A percentile compares a stretch with the other conserved stretches of the same genome.
phyloP scores from a whole-genome alignment of 176 grass and related monocot genomes.

The Bolboschoenus planiculmis region DNA sequence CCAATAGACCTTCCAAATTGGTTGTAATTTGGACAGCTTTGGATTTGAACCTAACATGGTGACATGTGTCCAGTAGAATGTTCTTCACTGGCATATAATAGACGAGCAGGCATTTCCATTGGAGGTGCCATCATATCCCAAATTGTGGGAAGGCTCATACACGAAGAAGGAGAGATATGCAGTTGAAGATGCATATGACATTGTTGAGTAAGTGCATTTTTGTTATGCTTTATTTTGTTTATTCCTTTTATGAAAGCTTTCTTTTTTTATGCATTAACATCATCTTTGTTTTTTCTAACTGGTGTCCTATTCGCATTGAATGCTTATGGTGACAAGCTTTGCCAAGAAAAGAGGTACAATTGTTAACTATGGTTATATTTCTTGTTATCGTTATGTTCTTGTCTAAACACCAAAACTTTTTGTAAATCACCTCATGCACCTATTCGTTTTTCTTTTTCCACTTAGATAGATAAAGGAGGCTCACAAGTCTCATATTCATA shows the following conservation, averaged over 20 bases:
- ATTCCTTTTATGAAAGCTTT: not conserved
- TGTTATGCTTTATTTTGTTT: constrained; percentile 13
- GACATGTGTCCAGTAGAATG: constrained; percentile 84
- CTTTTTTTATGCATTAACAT: constrained; percentile 23
- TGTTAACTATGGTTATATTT: not conserved
- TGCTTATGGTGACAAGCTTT: constrained; percentile 49
- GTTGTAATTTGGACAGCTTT: constrained; percentile 17
- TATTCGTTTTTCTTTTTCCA: not conserved
- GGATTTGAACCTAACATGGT: constrained; percentile 37
- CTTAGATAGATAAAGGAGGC: not conserved
- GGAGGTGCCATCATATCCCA: constrained; percentile 80
- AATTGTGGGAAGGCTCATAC: constrained; percentile 89
- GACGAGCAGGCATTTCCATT: constrained; percentile 89
- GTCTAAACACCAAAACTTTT: not conserved
- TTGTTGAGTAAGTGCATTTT: constrained; percentile 67
- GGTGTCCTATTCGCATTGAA: constrained; percentile 18
- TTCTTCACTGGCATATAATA: constrained; percentile 99
- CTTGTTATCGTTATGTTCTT: not conserved
- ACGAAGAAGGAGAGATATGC: constrained; percentile 74
- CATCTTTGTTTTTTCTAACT: constrained; percentile 19
- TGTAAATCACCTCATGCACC: not conserved
- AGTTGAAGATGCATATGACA: constrained; percentile 71
- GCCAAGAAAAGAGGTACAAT: constrained; percentile 83
- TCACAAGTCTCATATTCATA: not conserved
- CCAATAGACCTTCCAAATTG: not conserved